Percentiles rank a stretch among this genome's conserved stretches.
Conservation (phyloP, 768 basidiomycete genomes). For the Filobasidium floriforme region DNA sequence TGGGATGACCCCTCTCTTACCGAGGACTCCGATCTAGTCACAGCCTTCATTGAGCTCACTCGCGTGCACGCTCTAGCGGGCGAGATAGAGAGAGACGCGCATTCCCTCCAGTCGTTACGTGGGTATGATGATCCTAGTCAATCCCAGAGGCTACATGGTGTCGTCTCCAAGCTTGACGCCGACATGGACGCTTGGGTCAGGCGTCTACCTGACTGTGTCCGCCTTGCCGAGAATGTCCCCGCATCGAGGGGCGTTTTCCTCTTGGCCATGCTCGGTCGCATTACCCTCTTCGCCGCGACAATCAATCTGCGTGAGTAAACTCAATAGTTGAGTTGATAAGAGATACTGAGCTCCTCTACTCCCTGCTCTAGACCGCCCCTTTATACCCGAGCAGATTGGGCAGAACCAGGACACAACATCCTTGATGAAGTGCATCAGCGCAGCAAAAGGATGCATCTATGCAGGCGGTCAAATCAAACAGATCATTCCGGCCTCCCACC, state of each 20-base stretch:
- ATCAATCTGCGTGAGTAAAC: slow-evolving; percentile 19
- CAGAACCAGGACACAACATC: slow-evolving; percentile 7
- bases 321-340: neutral
- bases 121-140: slow-evolving; percentile 1
- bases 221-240: neutral
- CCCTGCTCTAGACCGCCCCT: slow-evolving; percentile 15
- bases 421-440: slow-evolving; percentile 18
- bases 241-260: neutral
- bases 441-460: slow-evolving; percentile 18
- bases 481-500: slow-evolving; percentile 17
- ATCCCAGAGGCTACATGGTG: neutral
- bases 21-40: neutral
- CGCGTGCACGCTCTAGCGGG: slow-evolving; percentile 10
- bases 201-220: neutral
- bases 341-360: neutral
- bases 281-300: slow-evolving; percentile 11
- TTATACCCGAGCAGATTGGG: slow-evolving; percentile 18
- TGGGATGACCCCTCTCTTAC: neutral
- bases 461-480: slow-evolving; percentile 8
- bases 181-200: neutral
- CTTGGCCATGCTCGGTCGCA: slow-evolving; percentile 1
- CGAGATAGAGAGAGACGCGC: neutral
- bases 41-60: slow-evolving; percentile 10
- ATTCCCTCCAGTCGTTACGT: neutral
- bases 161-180: neutral